Conservation (phyloP, 208 protist species). For the Porcisia deanei region DNA sequence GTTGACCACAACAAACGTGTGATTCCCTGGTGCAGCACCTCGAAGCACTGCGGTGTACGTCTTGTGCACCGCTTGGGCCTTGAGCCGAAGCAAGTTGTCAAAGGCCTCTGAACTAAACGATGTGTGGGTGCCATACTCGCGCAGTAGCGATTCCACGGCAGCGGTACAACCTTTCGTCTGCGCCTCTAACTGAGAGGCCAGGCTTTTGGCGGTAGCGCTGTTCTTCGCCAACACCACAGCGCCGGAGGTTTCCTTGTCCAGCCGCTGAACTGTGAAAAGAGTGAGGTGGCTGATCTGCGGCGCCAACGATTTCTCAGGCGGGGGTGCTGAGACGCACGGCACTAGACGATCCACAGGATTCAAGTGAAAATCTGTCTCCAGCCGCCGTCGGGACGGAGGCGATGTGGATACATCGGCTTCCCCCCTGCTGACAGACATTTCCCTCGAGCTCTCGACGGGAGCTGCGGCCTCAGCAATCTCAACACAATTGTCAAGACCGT, state of each 20-base stretch:
- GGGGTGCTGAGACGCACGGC: not conserved
- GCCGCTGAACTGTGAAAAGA: slow-evolving; percentile 69
- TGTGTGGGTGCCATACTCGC: not conserved
- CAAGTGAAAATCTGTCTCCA: not conserved
- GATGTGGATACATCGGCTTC: not conserved
- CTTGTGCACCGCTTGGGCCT: slow-evolving; percentile 50
- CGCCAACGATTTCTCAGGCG: not conserved
- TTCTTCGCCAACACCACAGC: slow-evolving; percentile 51
- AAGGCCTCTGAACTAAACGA: slow-evolving; percentile 25
- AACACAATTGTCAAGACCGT: not conserved
- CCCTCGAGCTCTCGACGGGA: not conserved
- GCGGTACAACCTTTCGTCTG: slow-evolving; percentile 38
- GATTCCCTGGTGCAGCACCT: slow-evolving; percentile 31
- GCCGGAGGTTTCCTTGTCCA: slow-evolving; percentile 91
- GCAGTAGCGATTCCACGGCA: slow-evolving; percentile 17
- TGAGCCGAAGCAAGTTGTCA: slow-evolving; percentile 27
- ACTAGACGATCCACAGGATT: not conserved
- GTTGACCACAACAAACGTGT: slow-evolving; percentile 48
- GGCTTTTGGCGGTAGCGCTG: slow-evolving; percentile 24
- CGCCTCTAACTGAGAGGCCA: slow-evolving; percentile 53
- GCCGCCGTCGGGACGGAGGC: slow-evolving; percentile 1
- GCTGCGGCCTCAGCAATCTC: not conserved
- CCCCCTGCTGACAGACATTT: not conserved
- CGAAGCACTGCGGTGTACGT: slow-evolving; percentile 63
- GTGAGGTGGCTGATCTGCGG: not conserved